phyloP scores from a whole-genome alignment of 192 early-diverging fungal genomes.

The Obelidium mucronatum region DNA sequence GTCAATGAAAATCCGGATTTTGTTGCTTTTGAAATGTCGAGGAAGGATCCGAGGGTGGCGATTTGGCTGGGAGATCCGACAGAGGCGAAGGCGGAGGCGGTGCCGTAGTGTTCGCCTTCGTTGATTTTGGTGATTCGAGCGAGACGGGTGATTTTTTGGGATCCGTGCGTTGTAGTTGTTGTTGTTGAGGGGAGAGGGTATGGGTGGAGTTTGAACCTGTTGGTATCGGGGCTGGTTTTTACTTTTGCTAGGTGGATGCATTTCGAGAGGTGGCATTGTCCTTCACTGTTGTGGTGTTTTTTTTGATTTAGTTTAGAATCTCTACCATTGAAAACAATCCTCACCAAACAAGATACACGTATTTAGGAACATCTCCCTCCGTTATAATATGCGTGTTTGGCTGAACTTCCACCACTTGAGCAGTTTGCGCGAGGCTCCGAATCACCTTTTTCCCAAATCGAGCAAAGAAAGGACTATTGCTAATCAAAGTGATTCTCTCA shows the following conservation, averaged over 20 bases:
- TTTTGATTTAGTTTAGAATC: background rate
- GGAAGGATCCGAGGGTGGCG: background rate
- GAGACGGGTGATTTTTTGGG: background rate
- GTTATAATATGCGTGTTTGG: slow-evolving; percentile 1
- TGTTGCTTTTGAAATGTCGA: background rate
- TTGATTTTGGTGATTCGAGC: background rate
- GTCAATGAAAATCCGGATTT: background rate
- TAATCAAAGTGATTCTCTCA: background rate
- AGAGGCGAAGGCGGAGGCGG: background rate
- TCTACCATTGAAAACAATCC: background rate
- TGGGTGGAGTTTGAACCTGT: background rate
- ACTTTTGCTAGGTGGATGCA: slow-evolving; percentile 8
- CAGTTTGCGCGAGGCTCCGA: background rate
- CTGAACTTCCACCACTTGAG: background rate
- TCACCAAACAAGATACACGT: slow-evolving; percentile 13
- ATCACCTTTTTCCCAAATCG: background rate
- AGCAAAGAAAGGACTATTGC: background rate
- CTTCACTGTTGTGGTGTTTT: slow-evolving; percentile 8
- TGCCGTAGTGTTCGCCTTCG: background rate
- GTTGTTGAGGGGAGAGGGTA: background rate
- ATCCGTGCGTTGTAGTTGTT: background rate
- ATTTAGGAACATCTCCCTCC: background rate
- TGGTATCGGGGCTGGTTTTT: background rate
- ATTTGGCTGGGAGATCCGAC: slow-evolving; percentile 10
- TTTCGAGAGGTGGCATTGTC: slow-evolving; percentile 3